Conservation (phyloP, 768 basidiomycete genomes). For the Boletus patriciae region DNA sequence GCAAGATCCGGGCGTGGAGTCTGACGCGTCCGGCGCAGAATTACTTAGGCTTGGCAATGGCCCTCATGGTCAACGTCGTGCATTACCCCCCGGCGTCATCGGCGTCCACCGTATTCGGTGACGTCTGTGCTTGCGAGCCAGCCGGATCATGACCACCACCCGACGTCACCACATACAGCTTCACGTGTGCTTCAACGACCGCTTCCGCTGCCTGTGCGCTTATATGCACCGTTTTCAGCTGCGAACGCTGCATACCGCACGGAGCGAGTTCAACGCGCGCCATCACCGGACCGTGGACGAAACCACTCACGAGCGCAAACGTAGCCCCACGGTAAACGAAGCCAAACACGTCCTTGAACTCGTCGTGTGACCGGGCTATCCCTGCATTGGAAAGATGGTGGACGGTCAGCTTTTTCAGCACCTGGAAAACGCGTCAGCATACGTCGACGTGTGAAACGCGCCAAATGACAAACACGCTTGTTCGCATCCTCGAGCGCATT, state of each 20-base stretch:
- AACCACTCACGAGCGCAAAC: slow-evolving; percentile 41
- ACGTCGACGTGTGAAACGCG: background rate
- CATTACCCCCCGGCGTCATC: slow-evolving; percentile 13
- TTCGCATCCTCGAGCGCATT: slow-evolving; percentile 54
- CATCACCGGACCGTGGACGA: background rate
- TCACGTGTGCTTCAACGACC: slow-evolving; percentile 38
- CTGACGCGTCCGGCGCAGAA: background rate
- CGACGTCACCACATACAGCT: slow-evolving; percentile 32
- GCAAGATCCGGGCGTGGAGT: slow-evolving; percentile 10
- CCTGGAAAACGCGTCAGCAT: slow-evolving; percentile 18
- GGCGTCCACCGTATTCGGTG: background rate
- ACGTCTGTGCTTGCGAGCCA: background rate
- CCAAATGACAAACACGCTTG: slow-evolving; percentile 38
- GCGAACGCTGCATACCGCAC: slow-evolving; percentile 23
- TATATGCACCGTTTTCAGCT: slow-evolving; percentile 29
- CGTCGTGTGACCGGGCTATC: slow-evolving; percentile 36
- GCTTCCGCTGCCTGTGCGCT: slow-evolving; percentile 29
- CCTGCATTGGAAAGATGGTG: slow-evolving; percentile 34
- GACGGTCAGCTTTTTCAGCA: slow-evolving; percentile 41
- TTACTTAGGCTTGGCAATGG: background rate
- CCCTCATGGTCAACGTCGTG: slow-evolving; percentile 1
- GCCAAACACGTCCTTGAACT: slow-evolving; percentile 43
- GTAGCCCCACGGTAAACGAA: slow-evolving; percentile 40
- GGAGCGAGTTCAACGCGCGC: background rate
- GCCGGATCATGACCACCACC: background rate